phyloP scores from a whole-genome alignment of 1,284 basidiomycete genomes.

The Lignosus rhinocerotis region DNA sequence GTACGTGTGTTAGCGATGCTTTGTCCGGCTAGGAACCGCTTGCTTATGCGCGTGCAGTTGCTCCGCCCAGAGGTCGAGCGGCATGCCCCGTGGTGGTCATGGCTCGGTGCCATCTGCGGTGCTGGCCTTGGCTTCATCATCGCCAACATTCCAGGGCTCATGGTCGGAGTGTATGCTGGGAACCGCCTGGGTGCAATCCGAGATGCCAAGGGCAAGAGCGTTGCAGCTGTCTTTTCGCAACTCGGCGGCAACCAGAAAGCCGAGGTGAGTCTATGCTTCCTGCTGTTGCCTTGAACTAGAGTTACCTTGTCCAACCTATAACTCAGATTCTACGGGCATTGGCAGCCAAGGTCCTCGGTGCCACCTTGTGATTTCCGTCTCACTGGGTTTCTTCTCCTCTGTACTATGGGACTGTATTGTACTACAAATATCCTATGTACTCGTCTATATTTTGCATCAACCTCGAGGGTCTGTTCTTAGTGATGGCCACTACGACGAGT shows the following conservation, averaged over 20 bases:
- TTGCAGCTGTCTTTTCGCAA: conserved; percentile 86
- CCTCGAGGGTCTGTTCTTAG: no score
- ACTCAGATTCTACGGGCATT: conserved; percentile 82
- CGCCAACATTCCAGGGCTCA: conserved; percentile 82
- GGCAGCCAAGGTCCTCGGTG: conserved; percentile 87
- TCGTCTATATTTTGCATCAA: no score
- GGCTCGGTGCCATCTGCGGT: conserved; percentile 70
- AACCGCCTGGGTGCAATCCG: conserved; percentile 85
- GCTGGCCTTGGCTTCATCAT: conserved; percentile 84
- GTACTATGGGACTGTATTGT: neutral
- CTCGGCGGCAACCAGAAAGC: conserved; percentile 84
- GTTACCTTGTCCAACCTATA: conserved; percentile 14
- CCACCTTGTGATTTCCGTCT: conserved; percentile 29
- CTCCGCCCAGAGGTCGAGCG: conserved; percentile 78
- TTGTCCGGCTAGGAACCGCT: neutral
- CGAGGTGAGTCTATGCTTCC: conserved; percentile 54
- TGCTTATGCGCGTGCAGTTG: conserved; percentile 44
- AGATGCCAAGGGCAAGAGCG: conserved; percentile 91
- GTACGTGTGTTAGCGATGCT: conserved; percentile 37
- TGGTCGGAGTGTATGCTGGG: conserved; percentile 81
- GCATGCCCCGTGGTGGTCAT: conserved; percentile 73
- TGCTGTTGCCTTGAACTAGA: no score
- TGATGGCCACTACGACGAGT: no score
- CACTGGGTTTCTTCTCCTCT: neutral
- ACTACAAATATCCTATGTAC: neutral